Conservation (phyloP, 176 grass and related monocot species). For the Cenchrus purpureus region DNA sequence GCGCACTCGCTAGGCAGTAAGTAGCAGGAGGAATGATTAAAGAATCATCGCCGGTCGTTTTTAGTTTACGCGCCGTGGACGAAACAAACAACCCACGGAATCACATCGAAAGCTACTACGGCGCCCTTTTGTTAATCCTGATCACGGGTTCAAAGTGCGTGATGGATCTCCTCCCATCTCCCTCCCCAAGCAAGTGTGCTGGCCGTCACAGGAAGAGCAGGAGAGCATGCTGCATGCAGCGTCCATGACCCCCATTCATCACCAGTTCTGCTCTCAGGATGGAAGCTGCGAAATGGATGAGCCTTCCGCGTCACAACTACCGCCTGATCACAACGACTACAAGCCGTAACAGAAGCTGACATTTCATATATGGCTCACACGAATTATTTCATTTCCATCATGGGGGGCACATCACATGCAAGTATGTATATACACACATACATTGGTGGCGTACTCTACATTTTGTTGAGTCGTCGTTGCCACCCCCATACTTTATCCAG, state of each 20-base stretch:
- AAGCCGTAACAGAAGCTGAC: no score
- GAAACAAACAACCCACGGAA: not conserved
- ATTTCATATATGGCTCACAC: not conserved
- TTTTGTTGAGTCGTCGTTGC: not conserved
- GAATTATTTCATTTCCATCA: slow-evolving; percentile 37
- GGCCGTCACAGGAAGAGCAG: slow-evolving; percentile 1
- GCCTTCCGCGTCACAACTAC: not conserved
- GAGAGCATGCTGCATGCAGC: not conserved
- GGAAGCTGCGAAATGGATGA: not conserved
- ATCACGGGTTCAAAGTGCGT: slow-evolving; percentile 26
- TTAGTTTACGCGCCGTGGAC: not conserved
- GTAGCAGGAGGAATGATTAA: slow-evolving; percentile 2
- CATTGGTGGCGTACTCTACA: not conserved
- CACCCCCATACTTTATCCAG: slow-evolving; percentile 3
- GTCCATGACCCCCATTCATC: slow-evolving; percentile 34
- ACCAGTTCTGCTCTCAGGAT: not conserved
- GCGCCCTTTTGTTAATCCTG: not conserved
- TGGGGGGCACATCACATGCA: slow-evolving; percentile 16
- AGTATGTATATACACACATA: slow-evolving; percentile 7
- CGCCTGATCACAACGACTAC: not conserved
- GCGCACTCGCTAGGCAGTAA: not conserved
- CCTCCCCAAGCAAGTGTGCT: not conserved
- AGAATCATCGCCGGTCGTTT: slow-evolving; percentile 4
- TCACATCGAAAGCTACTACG: slow-evolving; percentile 20
- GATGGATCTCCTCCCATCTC: not conserved